Evolutionary conservation across 345 rosid genomes (phyloP).

Genomic region (Eucalyptus marginata): DNA sequence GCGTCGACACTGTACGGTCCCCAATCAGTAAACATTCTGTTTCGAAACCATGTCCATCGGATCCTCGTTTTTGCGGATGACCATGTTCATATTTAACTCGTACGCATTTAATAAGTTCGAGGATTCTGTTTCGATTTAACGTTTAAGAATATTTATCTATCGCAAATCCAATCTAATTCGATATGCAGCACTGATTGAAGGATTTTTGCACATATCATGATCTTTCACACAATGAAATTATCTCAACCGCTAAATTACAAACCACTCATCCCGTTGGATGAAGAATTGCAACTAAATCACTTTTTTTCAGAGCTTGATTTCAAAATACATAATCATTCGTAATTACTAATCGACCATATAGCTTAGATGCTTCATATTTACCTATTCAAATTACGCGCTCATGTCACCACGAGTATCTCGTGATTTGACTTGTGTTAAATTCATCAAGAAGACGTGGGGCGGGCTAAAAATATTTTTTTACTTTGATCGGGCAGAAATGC

Average conservation of each 20-base stretch:
- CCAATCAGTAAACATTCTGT: neutral
- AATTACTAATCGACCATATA: rapidly evolving
- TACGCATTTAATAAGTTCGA: neutral
- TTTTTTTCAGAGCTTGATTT: neutral
- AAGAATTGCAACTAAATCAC: neutral
- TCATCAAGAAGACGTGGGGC: rapidly evolving
- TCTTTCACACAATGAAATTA: no score
- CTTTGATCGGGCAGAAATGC: rapidly evolving
- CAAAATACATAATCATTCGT: neutral
- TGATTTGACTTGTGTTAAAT: rapidly evolving
- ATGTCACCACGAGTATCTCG: rapidly evolving
- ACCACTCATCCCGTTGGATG: neutral
- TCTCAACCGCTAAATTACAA: neutral
- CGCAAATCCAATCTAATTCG: rapidly evolving
- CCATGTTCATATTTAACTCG: neutral
- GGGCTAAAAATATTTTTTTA: neutral
- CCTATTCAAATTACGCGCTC: rapidly evolving
- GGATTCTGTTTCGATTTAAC: neutral
- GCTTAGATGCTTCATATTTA: neutral
- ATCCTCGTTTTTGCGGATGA: neutral
- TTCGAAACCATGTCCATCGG: neutral
- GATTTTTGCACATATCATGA: rapidly evolving
- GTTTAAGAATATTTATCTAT: rapidly evolving
- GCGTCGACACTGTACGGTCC: neutral
- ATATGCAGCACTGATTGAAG: no score